phyloP scores from a whole-genome alignment of 2,329 filamentous ascomycete species.

The Fusarium tanahbumbuense region DNA sequence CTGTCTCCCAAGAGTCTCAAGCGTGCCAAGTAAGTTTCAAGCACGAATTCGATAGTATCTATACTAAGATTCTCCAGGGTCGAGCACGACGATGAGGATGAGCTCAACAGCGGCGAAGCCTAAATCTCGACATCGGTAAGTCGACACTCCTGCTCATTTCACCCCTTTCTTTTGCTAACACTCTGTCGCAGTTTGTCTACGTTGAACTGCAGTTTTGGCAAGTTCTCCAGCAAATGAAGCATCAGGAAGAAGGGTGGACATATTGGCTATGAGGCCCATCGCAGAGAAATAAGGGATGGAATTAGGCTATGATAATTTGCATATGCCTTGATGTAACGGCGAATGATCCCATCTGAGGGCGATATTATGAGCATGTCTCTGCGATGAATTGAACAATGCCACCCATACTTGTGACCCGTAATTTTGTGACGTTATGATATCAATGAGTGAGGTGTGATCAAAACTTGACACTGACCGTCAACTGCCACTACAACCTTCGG shows the following conservation, averaged over 20 bases:
- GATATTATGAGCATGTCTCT: conserved; percentile 33
- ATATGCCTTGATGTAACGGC: conserved; percentile 27
- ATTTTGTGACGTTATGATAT: neutral
- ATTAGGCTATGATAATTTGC: conserved; percentile 22
- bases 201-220: neutral
- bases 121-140: conserved; percentile 17
- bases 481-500: neutral
- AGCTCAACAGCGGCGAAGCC: conserved; percentile 2
- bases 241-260: neutral
- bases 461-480: neutral
- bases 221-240: neutral
- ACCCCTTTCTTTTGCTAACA: neutral
- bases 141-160: neutral
- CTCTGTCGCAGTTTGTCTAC: neutral
- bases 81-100: conserved; percentile 27
- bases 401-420: neutral
- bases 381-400: conserved; percentile 24
- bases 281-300: conserved; percentile 18
- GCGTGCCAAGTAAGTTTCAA: conserved; percentile 39
- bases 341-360: conserved; percentile 22
- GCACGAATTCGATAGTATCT: conserved; percentile 19
- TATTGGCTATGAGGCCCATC: conserved; percentile 8
- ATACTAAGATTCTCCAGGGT: conserved; percentile 9
- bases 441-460: neutral
- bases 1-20: conserved; percentile 39